These are phyloP conservation scores for Suillus sp. DNA, from an alignment of 768 basidiomycete genomes.

Conservation along the genomic window DNA sequence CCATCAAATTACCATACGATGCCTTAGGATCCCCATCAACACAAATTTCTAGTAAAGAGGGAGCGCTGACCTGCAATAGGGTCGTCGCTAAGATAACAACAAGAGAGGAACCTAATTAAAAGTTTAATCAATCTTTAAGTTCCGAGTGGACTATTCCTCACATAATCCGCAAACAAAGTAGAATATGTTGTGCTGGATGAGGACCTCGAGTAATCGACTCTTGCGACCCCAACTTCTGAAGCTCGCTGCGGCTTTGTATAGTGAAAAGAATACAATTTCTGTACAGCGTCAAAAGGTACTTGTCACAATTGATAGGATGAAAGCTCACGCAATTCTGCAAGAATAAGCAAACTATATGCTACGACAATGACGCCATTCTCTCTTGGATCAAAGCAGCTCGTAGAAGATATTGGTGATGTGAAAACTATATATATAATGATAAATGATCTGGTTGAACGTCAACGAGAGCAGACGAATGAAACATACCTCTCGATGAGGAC, in stretches of 20 bases:
- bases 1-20: neutral
- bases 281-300: neutral
- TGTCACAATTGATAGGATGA: neutral
- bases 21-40: neutral
- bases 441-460: neutral
- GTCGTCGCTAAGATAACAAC: neutral
- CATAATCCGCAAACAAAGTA: conserved; percentile 5
- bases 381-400: neutral
- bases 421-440: neutral
- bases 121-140: neutral
- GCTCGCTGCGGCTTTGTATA: neutral
- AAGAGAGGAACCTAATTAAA: neutral
- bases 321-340: neutral
- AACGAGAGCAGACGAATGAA: neutral
- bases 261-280: neutral
- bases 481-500: neutral
- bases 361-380: neutral
- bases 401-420: neutral
- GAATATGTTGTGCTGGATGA: conserved; percentile 8
- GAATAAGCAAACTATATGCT: neutral
- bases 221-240: neutral
- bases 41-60: neutral
- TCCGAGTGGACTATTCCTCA: neutral
- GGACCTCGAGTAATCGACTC: neutral
- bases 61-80: neutral